Conservation (phyloP, 441 rosid species). For the Sinapis alba region DNA sequence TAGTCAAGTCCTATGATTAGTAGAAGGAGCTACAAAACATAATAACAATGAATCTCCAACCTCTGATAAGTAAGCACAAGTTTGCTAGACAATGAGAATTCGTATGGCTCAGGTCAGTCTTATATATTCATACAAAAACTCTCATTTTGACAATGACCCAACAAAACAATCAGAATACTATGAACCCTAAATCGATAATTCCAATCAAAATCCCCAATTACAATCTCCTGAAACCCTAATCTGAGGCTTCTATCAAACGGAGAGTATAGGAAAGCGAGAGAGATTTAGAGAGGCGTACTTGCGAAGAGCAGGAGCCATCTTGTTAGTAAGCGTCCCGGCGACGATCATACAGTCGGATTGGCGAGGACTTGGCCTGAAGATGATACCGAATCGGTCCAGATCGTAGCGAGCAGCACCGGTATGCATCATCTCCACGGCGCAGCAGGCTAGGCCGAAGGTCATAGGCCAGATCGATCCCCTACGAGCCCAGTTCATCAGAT, state of each 20-base stretch:
- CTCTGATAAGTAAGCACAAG: constrained; percentile 1
- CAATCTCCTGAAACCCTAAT: constrained; percentile 21
- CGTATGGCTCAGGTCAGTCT: background rate
- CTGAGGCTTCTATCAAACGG: background rate
- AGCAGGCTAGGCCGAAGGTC: constrained; percentile 98
- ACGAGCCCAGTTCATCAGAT: constrained; percentile 91
- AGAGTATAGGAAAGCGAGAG: background rate
- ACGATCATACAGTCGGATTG: constrained; percentile 99
- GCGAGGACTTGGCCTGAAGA: constrained; percentile 96
- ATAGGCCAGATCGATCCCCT: constrained; percentile 98
- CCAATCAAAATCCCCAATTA: background rate
- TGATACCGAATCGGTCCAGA: constrained; percentile 94
- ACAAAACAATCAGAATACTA: background rate
- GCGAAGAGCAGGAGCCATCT: constrained; percentile 99
- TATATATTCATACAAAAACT: background rate
- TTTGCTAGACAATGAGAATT: background rate
- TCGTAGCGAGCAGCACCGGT: constrained; percentile 96
- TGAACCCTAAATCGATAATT: constrained; percentile 25
- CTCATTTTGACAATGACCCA: constrained; percentile 11
- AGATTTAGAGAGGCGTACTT: constrained; percentile 50
- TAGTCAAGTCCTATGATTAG: no score
- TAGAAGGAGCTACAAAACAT: no score
- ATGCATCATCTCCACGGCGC: constrained; percentile 99
- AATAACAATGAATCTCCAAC: background rate
- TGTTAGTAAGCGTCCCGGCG: constrained; percentile 97